Evolutionary conservation across 148 eudicot genomes (phyloP).

Genomic region (Heliosperma pusillum): DNA sequence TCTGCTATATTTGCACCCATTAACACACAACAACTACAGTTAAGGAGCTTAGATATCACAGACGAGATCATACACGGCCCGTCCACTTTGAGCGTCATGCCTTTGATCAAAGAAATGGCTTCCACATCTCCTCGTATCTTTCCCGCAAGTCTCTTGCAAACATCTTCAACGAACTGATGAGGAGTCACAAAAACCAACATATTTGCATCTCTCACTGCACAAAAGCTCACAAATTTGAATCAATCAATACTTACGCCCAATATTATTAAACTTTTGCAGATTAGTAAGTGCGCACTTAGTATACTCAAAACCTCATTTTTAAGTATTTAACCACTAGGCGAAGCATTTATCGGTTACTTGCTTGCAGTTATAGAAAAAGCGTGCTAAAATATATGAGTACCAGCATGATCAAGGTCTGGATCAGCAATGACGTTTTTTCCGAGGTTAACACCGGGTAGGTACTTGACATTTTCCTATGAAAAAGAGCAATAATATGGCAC

Average conservation of each 20-base stretch:
- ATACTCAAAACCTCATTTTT: too few species aligned
- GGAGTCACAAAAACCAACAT: constrained; percentile 97
- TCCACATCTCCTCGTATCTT: constrained; percentile 59
- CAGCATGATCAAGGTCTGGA: constrained; percentile 78
- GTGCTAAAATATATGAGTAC: constrained; percentile 25
- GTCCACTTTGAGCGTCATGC: constrained; percentile 90
- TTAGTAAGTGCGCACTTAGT: too few species aligned
- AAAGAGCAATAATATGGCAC: background rate
- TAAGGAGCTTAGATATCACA: constrained; percentile 59
- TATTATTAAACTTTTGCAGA: background rate
- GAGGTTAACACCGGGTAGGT: constrained; percentile 81
- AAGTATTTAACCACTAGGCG: too few species aligned
- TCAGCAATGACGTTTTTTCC: constrained; percentile 84
- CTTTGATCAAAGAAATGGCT: constrained; percentile 90
- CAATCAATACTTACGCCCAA: background rate
- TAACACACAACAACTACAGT: constrained; percentile 70
- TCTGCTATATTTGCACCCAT: constrained; percentile 98
- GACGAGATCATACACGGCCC: constrained; percentile 87
- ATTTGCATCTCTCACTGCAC: constrained; percentile 74
- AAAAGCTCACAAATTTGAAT: background rate
- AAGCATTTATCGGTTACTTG: background rate
- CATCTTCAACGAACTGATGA: constrained; percentile 83
- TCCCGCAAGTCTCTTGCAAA: constrained; percentile 62
- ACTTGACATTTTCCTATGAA: constrained; percentile 74
- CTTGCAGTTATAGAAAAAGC: background rate